Conservation (phyloP, 306 rosid genomes). For the Calophaca sinica region DNA sequence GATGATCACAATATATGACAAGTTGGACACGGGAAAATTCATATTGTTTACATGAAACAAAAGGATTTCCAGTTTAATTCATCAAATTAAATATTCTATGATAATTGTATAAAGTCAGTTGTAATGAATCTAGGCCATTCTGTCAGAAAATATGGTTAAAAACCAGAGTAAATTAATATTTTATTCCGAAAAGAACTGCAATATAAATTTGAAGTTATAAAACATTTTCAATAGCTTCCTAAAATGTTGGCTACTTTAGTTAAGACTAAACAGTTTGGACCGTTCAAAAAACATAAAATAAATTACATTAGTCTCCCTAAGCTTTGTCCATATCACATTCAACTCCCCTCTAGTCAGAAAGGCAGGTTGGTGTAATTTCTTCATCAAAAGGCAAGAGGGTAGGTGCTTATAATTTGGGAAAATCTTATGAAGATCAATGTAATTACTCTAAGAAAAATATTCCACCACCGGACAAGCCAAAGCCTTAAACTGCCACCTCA, state of each 20-base stretch:
- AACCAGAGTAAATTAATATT: constrained; percentile 9
- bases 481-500: neutral
- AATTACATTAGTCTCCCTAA: neutral
- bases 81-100: constrained; percentile 31
- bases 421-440: neutral
- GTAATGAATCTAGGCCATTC: constrained; percentile 20
- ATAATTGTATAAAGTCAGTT: neutral
- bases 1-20: constrained; percentile 23
- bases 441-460: constrained; percentile 6
- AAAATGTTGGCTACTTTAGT: constrained; percentile 15
- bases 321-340: neutral
- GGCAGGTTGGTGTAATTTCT: neutral
- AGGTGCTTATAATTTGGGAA: neutral
- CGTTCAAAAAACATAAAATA: constrained; percentile 13
- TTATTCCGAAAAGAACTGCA: constrained; percentile 1
- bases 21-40: constrained; percentile 26
- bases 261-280: neutral
- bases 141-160: neutral
- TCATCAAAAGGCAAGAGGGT: neutral
- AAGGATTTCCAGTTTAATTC: constrained; percentile 26
- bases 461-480: no score
- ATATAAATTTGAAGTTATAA: constrained; percentile 13
- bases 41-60: constrained; percentile 20
- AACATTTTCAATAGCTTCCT: constrained; percentile 7
- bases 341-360: neutral